Percentiles rank a stretch among this genome's conserved stretches.
phyloP scores from a whole-genome alignment of 352 stramenopile genomes.

The Globisporangium viniferum region DNA sequence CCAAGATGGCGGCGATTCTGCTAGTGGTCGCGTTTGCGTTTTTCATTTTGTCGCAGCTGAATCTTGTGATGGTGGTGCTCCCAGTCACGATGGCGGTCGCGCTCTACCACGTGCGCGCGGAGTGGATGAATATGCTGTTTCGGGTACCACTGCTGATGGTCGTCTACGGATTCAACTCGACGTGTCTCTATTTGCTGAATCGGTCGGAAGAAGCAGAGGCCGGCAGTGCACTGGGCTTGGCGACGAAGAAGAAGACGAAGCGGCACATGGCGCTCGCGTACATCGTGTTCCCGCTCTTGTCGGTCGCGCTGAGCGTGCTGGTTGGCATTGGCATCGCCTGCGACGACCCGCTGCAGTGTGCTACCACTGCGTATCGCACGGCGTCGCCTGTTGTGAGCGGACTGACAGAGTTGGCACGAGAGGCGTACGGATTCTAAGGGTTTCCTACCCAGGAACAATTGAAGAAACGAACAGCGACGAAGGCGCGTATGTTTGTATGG shows the following conservation, averaged over 20 bases:
- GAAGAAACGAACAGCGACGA: neutral
- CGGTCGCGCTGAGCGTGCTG: constrained; percentile 51
- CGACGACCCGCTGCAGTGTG: constrained; percentile 63
- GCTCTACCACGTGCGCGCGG: constrained; percentile 64
- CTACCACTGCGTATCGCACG: constrained; percentile 33
- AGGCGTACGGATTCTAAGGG: constrained; percentile 53
- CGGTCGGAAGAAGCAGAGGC: constrained; percentile 15
- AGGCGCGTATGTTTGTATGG: neutral
- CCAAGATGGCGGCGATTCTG: constrained; percentile 59
- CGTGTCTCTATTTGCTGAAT: constrained; percentile 54
- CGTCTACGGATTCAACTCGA: constrained; percentile 75
- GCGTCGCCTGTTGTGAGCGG: constrained; percentile 26
- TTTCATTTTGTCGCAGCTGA: constrained; percentile 64
- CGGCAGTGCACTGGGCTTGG: neutral
- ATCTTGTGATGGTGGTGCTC: constrained; percentile 54
- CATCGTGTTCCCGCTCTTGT: constrained; percentile 58
- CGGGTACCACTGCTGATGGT: constrained; percentile 58
- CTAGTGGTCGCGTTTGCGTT: constrained; percentile 38
- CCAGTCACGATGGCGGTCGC: constrained; percentile 36
- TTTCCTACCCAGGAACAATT: neutral
- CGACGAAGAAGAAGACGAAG: constrained; percentile 23
- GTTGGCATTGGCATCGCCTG: constrained; percentile 72
- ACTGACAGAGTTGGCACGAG: constrained; percentile 31
- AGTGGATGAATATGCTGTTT: constrained; percentile 84
- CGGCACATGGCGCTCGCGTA: constrained; percentile 44